Base-by-base conservation (phyloP, 2,329 filamentous ascomycete genomes). In the Boeremia lycopersici region DNA sequence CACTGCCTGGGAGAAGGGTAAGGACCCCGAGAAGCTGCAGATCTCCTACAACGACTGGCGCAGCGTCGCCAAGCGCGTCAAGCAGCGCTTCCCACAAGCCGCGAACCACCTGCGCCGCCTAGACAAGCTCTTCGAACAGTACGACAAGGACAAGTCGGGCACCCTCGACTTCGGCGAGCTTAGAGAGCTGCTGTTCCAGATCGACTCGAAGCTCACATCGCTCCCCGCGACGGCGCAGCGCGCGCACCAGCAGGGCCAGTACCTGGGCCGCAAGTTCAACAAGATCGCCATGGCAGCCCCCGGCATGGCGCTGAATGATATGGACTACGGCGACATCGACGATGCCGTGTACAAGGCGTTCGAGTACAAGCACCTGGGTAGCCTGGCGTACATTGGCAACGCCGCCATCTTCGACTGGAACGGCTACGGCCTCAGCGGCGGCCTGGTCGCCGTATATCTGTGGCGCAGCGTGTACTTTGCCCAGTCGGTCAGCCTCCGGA, bases 391-490 rank as follows among this genome's bases (percentile, higher is more conserved):
- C 69, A 87, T 99, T 63, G 96, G 96, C 39, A 99, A 99, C 74
- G 93, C 92, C 7, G 95, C 95, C 4, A 88, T 99, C 35, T 99
- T 99, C 68, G 95, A 99, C 72, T 85, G 95, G 48, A 85, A 88
- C 38, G 93, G 91, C 0, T 84, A 89, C 80, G 93, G 83, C 65
- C 78, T 95, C 53, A 86, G 86, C 1, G 95, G 95, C 45, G 95
- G 95, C 0, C 76, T 99, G 40, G 84, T 96, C 82, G 95, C 93
- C 0, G 93, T 98, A 43, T 99, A 99, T 74, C 85, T 96, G 30
- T 99, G 95, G 95, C 82, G 95, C 59, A 93, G 91, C 61, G 89
- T 97, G 12, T 99, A 99, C 77, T 99, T 99, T 79, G 92, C 95
- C 11, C 91, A 99, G 81, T 96, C 91, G 70, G 95, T 99, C 42